Evolutionary conservation across 345 rosid genomes (phyloP).

Genomic region (Bruguiera gymnorhiza): DNA sequence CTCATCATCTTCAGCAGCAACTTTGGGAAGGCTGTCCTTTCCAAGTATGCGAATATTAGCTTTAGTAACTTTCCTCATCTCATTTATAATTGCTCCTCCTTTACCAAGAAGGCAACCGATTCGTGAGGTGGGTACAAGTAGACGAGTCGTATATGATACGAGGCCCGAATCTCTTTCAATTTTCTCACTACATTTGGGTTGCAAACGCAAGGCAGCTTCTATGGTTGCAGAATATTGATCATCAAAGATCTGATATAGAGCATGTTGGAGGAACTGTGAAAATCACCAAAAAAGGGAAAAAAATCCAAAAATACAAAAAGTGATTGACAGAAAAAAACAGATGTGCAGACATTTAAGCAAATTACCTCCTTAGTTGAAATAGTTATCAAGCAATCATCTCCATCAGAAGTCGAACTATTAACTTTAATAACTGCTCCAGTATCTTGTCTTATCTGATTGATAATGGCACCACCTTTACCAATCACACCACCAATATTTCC

Average conservation of each 20-base stretch:
- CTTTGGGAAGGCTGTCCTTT: constrained; percentile 81
- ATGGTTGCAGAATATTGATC: constrained; percentile 78
- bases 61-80: constrained; percentile 82
- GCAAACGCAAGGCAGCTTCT: constrained; percentile 86
- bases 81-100: constrained; percentile 85
- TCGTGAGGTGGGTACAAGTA: constrained; percentile 84
- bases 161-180: constrained; percentile 93
- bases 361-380: constrained; percentile 92
- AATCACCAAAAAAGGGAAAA: background rate
- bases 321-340: background rate
- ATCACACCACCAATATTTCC: constrained; percentile 87
- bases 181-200: constrained; percentile 90
- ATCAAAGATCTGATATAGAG: constrained; percentile 58
- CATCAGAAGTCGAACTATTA: constrained; percentile 77
- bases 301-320: background rate
- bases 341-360: background rate
- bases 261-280: constrained; percentile 7
- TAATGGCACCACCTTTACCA: constrained; percentile 89
- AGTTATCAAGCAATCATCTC: constrained; percentile 83
- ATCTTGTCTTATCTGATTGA: constrained; percentile 92
- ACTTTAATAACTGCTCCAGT: constrained; percentile 82
- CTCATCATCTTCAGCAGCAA: constrained; percentile 90
- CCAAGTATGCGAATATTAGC: constrained; percentile 89
- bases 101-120: constrained; percentile 98
- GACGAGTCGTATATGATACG: constrained; percentile 83